A percentile compares a stretch with the other conserved stretches of the same genome.
These are phyloP conservation scores for Pythium myriotylum DNA, from an alignment of 352 stramenopile genomes.

Conservation along the genomic window DNA sequence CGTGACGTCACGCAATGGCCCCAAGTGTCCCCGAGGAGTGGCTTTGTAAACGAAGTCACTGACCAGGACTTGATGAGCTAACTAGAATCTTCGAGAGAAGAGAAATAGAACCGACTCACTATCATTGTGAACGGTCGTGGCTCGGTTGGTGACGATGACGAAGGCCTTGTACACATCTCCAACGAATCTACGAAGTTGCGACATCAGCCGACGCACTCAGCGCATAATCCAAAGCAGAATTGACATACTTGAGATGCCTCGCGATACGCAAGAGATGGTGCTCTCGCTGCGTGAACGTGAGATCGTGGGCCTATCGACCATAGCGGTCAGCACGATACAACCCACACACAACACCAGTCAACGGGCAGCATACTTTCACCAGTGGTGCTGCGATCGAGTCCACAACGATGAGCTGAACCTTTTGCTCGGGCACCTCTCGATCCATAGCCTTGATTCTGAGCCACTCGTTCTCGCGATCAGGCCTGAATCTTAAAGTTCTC, in stretches of 20 bases:
- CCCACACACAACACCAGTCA: no score
- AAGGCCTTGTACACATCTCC: slow-evolving; percentile 69
- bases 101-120: slow-evolving; percentile 9
- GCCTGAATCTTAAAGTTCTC: no score
- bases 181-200: slow-evolving; percentile 44
- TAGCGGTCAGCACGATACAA: no score
- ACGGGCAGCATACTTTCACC: slow-evolving; percentile 32
- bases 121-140: slow-evolving; percentile 39
- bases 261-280: slow-evolving; percentile 25
- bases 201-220: neutral
- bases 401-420: slow-evolving; percentile 68
- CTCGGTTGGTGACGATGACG: slow-evolving; percentile 67
- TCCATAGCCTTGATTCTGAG: slow-evolving; percentile 66
- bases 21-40: slow-evolving; percentile 68
- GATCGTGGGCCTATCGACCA: slow-evolving; percentile 25
- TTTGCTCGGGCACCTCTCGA: slow-evolving; percentile 39
- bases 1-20: slow-evolving; percentile 69
- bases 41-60: slow-evolving; percentile 62
- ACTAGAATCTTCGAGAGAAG: slow-evolving; percentile 13
- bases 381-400: slow-evolving; percentile 74
- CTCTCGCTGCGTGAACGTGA: slow-evolving; percentile 28
- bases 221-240: neutral
- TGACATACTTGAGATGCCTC: slow-evolving; percentile 29
- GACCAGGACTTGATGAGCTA: neutral
- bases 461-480: no score